Percentiles rank a stretch among this genome's conserved stretches.
Conservation (phyloP, 768 basidiomycete genomes). For the Amanita fuliginea region DNA sequence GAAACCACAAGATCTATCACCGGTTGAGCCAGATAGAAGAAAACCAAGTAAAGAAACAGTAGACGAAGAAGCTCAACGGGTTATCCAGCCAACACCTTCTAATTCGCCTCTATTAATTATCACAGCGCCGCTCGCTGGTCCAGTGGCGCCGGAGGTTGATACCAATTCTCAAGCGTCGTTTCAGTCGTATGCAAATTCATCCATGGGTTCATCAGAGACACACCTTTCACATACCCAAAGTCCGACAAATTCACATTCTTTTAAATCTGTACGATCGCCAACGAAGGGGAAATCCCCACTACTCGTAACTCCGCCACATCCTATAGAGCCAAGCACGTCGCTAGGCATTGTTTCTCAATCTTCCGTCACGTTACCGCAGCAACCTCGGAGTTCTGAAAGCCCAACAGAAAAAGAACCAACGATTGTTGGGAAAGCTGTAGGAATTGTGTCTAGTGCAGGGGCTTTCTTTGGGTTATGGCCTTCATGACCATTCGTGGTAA, state of each 20-base stretch:
- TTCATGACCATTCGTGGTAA: not conserved
- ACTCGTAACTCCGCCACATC: constrained; percentile 19
- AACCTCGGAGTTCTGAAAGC: constrained; percentile 9
- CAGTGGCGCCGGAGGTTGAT: constrained; percentile 5
- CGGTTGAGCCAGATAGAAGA: not conserved
- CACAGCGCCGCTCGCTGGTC: constrained; percentile 15
- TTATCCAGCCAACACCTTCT: constrained; percentile 44
- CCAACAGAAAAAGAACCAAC: constrained; percentile 15
- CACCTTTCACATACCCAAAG: constrained; percentile 2
- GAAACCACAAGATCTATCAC: not conserved
- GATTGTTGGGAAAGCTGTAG: constrained; percentile 48
- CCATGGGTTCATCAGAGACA: not conserved
- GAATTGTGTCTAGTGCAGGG: constrained; percentile 72
- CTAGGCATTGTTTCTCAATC: constrained; percentile 14
- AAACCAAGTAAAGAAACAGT: constrained; percentile 9
- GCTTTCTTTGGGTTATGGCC: constrained; percentile 58
- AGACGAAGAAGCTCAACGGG: constrained; percentile 15
- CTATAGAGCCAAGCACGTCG: constrained; percentile 24
- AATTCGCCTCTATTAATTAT: constrained; percentile 42
- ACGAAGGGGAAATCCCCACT: constrained; percentile 19
- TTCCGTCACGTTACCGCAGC: constrained; percentile 9
- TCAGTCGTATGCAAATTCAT: not conserved
- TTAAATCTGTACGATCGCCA: constrained; percentile 4
- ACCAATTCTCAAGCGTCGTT: constrained; percentile 5
- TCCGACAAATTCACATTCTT: not conserved